Evolutionary conservation across 306 rosid species (phyloP).

Genomic region (Astragalus glycyphyllos): DNA sequence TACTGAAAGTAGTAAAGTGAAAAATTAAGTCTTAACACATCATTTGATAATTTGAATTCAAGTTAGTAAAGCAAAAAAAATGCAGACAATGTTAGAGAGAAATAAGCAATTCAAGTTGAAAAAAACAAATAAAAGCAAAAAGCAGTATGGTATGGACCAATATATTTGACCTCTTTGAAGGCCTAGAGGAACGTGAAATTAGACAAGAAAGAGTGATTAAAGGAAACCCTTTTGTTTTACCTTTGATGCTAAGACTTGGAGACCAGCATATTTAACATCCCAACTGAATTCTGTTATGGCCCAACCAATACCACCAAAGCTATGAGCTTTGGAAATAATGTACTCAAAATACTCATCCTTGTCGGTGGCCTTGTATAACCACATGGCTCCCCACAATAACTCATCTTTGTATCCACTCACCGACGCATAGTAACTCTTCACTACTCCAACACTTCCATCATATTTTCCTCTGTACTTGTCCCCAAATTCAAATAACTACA

Average conservation of each 20-base stretch:
- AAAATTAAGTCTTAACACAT: constrained; percentile 37
- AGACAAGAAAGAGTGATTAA: constrained; percentile 34
- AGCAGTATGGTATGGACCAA: not conserved
- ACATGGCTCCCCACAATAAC: constrained; percentile 83
- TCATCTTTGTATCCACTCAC: constrained; percentile 94
- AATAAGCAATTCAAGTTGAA: not conserved
- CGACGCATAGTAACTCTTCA: constrained; percentile 86
- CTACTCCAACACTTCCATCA: constrained; percentile 71
- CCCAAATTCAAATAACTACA: constrained; percentile 82
- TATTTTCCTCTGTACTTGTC: constrained; percentile 79
- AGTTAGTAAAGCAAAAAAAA: constrained; percentile 35
- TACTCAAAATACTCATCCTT: constrained; percentile 60
- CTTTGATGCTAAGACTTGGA: constrained; percentile 84
- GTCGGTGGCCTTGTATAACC: constrained; percentile 95
- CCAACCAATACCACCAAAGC: constrained; percentile 87
- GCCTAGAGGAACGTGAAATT: constrained; percentile 16
- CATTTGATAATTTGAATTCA: constrained; percentile 35
- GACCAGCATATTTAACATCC: constrained; percentile 91
- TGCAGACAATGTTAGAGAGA: constrained; percentile 20
- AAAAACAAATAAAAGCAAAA: constrained; percentile 21
- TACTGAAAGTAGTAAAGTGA: constrained; percentile 16
- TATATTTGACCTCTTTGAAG: constrained; percentile 9
- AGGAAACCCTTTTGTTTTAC: constrained; percentile 48
- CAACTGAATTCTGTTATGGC: constrained; percentile 89
- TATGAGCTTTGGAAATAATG: constrained; percentile 60